A percentile compares a stretch with the other conserved stretches of the same genome.
Conservation (phyloP, 768 basidiomycete species). For the Kwoniella sp. region DNA sequence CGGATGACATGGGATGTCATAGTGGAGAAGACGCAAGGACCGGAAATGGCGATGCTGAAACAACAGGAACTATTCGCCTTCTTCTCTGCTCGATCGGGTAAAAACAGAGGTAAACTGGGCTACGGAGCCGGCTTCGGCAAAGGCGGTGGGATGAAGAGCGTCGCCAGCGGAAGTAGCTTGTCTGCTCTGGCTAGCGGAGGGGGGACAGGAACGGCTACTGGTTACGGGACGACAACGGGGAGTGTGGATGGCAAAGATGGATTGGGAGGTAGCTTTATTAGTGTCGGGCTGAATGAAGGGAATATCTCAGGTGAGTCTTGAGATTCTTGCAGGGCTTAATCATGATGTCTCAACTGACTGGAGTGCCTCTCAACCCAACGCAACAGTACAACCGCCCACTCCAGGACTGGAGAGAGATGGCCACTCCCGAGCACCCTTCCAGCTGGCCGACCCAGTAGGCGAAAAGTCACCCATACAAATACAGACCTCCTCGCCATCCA, state of each 20-base stretch:
- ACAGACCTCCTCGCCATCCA: constrained; percentile 27
- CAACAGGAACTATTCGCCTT: constrained; percentile 85
- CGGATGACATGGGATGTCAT: constrained; percentile 82
- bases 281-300: constrained; percentile 27
- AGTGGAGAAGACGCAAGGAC: constrained; percentile 78
- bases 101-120: constrained; percentile 35
- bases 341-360: not conserved
- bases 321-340: not conserved
- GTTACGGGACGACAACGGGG: not conserved
- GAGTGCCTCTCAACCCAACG: not conserved
- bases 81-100: constrained; percentile 66
- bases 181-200: constrained; percentile 11
- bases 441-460: constrained; percentile 6
- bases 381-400: constrained; percentile 28
- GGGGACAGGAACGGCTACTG: not conserved
- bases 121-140: constrained; percentile 23
- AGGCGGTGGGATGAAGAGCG: constrained; percentile 14
- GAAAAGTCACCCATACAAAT: constrained; percentile 15
- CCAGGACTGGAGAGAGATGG: not conserved
- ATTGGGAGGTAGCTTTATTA: constrained; percentile 50
- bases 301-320: constrained; percentile 28
- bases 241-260: constrained; percentile 17
- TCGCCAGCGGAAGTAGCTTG: constrained; percentile 27
- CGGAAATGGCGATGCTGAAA: constrained; percentile 75
- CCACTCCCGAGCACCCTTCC: not conserved